Conservation (phyloP, 2,329 filamentous ascomycete genomes). For the Alternaria hordeiaustralica region DNA sequence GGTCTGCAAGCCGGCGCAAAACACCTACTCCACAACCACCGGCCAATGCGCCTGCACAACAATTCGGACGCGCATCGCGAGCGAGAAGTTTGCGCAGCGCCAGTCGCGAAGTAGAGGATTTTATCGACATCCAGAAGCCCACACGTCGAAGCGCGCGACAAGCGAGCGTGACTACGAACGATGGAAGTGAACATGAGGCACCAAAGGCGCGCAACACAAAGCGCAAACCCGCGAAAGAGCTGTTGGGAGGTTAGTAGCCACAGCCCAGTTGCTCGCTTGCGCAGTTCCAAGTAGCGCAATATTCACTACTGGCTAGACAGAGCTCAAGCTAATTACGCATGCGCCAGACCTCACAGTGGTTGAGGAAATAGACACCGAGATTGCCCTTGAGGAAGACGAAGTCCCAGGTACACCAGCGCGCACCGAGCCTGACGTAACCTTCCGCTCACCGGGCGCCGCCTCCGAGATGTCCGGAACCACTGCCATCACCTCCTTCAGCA, state of each 20-base stretch:
- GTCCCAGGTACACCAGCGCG: conserved; percentile 31
- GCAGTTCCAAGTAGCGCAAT: not conserved
- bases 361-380: conserved; percentile 38
- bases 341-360: conserved; percentile 43
- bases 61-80: conserved; percentile 32
- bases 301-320: not conserved
- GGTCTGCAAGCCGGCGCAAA: conserved; percentile 43
- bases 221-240: conserved; percentile 30
- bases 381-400: conserved; percentile 24
- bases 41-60: conserved; percentile 24
- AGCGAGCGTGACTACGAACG: conserved; percentile 35
- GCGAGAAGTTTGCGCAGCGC: conserved; percentile 47
- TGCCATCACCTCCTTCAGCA: conserved; percentile 55
- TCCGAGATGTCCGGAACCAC: conserved; percentile 57
- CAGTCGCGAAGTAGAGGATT: conserved; percentile 47
- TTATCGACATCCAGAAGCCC: conserved; percentile 24
- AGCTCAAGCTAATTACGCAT: conserved; percentile 15
- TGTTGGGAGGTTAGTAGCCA: conserved; percentile 37
- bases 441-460: conserved; percentile 44
- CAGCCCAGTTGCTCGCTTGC: not conserved
- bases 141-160: conserved; percentile 38
- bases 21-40: conserved; percentile 40
- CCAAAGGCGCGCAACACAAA: conserved; percentile 26
- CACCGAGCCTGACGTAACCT: conserved; percentile 13
- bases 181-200: conserved; percentile 29